A percentile compares a stretch with the other conserved stretches of the same genome.
These are phyloP conservation scores for Aspergillus felis DNA, from an alignment of 2,329 filamentous ascomycete genomes.

Conservation along the genomic window DNA sequence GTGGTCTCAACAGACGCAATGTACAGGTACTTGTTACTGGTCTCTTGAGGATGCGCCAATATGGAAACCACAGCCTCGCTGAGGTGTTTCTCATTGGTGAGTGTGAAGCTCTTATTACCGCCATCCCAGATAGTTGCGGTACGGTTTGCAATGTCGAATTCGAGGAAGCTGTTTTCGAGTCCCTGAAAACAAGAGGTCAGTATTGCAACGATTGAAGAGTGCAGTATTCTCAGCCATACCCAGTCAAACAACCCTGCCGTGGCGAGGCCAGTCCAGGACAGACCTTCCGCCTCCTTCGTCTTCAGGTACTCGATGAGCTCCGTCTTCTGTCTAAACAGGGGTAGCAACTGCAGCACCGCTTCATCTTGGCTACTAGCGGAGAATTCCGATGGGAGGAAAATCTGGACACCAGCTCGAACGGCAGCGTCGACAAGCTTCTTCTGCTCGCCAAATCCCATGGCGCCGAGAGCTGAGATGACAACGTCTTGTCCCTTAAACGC, in stretches of 20 bases:
- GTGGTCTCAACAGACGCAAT: constrained; percentile 56
- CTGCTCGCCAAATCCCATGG: constrained; percentile 22
- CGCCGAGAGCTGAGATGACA: constrained; percentile 27
- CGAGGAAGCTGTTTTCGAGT: constrained; percentile 48
- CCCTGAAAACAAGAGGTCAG: constrained; percentile 25
- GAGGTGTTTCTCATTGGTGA: constrained; percentile 51
- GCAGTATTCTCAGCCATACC: constrained; percentile 17
- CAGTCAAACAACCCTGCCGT: constrained; percentile 61
- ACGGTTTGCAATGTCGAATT: constrained; percentile 48
- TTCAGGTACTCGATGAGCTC: constrained; percentile 50
- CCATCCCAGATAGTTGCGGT: constrained; percentile 55
- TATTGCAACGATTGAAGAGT: neutral
- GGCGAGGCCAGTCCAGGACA: constrained; percentile 60
- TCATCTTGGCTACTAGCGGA: constrained; percentile 24
- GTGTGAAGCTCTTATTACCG: constrained; percentile 50
- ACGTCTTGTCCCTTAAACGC: constrained; percentile 28
- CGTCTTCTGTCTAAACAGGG: constrained; percentile 23
- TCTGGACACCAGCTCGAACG: constrained; percentile 27
- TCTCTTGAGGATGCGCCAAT: constrained; percentile 48
- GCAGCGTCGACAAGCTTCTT: constrained; percentile 30
- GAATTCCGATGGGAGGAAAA: constrained; percentile 34
- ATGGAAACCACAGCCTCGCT: constrained; percentile 51
- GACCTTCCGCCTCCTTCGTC: constrained; percentile 41
- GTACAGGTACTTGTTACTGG: constrained; percentile 56
- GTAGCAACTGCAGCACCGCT: constrained; percentile 20